These are phyloP conservation scores for Spirogloea muscicola DNA, from an alignment of 139 green algal species.

Conservation along the genomic window DNA sequence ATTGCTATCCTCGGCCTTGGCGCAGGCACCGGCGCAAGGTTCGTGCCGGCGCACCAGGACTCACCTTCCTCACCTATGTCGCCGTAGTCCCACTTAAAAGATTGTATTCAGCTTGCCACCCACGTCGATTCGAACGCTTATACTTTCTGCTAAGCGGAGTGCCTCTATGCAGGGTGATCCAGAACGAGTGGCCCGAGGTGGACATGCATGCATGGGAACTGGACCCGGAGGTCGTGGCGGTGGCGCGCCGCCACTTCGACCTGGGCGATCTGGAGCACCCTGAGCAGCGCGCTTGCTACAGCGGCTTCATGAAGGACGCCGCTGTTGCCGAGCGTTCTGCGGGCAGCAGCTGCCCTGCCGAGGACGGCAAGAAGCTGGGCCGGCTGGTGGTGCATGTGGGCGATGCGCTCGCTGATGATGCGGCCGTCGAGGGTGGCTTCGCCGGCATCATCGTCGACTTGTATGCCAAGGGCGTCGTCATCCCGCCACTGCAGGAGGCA, in stretches of 20 bases:
- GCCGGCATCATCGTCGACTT: conserved; percentile 33
- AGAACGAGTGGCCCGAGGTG: conserved; percentile 11
- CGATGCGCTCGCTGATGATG: conserved; percentile 17
- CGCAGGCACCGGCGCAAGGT: conserved; percentile 14
- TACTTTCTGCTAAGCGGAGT: too few relatives aligned
- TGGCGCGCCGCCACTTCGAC: conserved; percentile 12
- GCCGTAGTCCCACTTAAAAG: too few relatives aligned
- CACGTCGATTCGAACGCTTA: too few relatives aligned
- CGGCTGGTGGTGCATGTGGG: conserved; percentile 8
- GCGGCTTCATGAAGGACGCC: too few relatives aligned
- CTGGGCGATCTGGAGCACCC: conserved; percentile 12
- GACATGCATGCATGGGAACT: conserved; percentile 36
- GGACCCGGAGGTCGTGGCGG: conserved; percentile 11
- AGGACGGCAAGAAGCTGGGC: too few relatives aligned
- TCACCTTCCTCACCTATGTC: too few relatives aligned
- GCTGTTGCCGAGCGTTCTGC: too few relatives aligned
- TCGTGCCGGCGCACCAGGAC: too few relatives aligned
- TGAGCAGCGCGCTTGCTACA: too few relatives aligned
- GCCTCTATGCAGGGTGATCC: not conserved
- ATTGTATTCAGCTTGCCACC: too few relatives aligned
- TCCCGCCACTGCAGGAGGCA: conserved; percentile 19
- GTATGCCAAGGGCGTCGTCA: conserved; percentile 12
- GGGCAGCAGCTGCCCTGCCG: too few relatives aligned
- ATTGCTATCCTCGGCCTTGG: conserved; percentile 30
- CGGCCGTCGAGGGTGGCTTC: conserved; percentile 8